Evolutionary conservation across 2,329 filamentous ascomycete genomes (phyloP), one percentile per base, ranked within the genome.

Genomic region (Claviceps sp.): DNA sequence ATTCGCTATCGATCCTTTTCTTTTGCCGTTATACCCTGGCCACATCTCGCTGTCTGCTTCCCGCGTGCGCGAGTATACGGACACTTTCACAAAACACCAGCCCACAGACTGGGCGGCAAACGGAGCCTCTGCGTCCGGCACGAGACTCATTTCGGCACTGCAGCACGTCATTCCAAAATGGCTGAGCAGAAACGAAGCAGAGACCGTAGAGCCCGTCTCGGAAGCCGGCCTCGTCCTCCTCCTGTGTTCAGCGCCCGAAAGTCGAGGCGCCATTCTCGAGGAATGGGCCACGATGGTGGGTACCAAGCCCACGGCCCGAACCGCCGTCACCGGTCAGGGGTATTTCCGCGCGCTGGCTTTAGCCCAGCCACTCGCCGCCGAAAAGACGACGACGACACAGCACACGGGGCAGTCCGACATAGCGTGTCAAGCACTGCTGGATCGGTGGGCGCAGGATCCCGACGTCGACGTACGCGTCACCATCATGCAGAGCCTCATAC

Each of bases 301-400:
- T 39, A 55, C 53, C 20, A 66, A 62, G n/a, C 63, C 63, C 2
- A 60, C 57, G 22, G 65, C 59, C 61, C 66, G 52, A 58, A 64
- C 44, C 56, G 60, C 48, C 59, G 65, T 64, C 14, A 69, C 71
- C 29, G 74, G 71, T 1, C 66, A 69, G 22, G 77, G 75, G 2
- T 75, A 76, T 60, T 76, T 81, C 53, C 72, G 73, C 49, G 76
- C 76, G 2, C 62, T 82, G 36, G 68, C 73, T 26, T 69, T 73
- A 57, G 71, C 76, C 0, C 74, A 77, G 52, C 69, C 72, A 2
- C 55, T 79, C 59, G 44, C 58, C 47, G 40, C 60, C 34, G 47
- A 56, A 16, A 54, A 52, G 14, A n/a, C 17, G 2, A 29, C 43
- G 23, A 37, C 3, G 8, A 11, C 22, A 34, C 29, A 34, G 4